Evolutionary conservation across 1,284 basidiomycete species (phyloP), one percentile per base, ranked within the genome.

Genomic region (Boletus smithii): DNA sequence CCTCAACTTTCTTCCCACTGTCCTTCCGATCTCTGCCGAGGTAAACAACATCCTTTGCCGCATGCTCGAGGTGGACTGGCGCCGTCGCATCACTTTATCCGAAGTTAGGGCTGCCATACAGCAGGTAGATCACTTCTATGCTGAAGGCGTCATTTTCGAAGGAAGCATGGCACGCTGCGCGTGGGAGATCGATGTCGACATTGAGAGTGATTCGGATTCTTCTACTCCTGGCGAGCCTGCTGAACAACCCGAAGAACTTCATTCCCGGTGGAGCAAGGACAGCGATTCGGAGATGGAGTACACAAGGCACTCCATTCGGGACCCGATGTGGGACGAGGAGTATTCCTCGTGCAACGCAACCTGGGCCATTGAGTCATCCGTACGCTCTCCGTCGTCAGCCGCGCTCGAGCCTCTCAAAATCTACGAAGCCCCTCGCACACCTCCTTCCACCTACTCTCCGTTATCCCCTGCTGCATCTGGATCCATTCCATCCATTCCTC

Each of bases 141-240:
- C 83, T 6, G 79, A 83, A 17, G 83, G 80, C 50, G 85, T 80
- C 51, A 72, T 88, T 58, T 88, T 88, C 58, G 86, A 88, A 62
- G 85, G 85, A 49, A 86, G 85, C 61, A 88, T 88, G 85, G 85
- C 85, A 22, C 81, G 85, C 41, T 88, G 86, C 58, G 77, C 83
- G 5, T 88, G 85, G 85, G 85, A 88, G 65, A 79, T 80, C 17
- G 83, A 83, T 42, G 77, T 85, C 70, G 79, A 84, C 48, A 77
- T 85, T 58, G 81, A 73, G 42, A 67, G 70, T 33, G 74, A 83
- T 60, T 75, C 73, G 44, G 74, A 76, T 48, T 72, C 74, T 8
- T 75, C 74, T n/a, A 61, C 60, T 30, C 68, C 55, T 57, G 56
- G 51, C 34, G 55, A 67, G 50, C 59, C 55, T 39, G 53, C 56